Evolutionary conservation across 2,329 filamentous ascomycete genomes (phyloP).

Genomic region (Canariomyces notabilis): DNA sequence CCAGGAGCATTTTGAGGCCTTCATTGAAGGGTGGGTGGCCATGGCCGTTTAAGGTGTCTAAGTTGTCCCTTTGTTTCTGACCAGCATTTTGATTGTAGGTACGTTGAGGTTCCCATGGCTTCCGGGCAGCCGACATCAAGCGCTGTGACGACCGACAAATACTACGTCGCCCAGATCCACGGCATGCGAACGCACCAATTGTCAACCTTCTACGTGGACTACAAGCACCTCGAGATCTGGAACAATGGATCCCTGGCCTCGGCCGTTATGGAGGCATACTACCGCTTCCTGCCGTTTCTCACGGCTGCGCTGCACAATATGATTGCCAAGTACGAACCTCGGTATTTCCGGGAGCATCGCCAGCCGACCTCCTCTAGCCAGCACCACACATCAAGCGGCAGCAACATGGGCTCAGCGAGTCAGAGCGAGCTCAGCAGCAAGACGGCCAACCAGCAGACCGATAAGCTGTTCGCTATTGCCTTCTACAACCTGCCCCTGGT

Average conservation of each 20-base stretch:
- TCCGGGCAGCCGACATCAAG: constrained; percentile 62
- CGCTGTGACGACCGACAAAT: constrained; percentile 69
- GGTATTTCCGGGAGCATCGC: constrained; percentile 89
- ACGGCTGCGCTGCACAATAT: constrained; percentile 84
- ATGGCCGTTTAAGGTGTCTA: constrained; percentile 27
- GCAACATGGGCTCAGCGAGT: constrained; percentile 56
- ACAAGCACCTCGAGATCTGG: constrained; percentile 72
- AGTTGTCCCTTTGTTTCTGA: constrained; percentile 5
- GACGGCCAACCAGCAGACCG: constrained; percentile 88
- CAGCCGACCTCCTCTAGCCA: constrained; percentile 74
- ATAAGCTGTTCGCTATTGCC: constrained; percentile 89
- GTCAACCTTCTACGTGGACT: constrained; percentile 86
- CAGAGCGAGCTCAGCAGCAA: constrained; percentile 65
- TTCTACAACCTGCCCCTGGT: constrained; percentile 91
- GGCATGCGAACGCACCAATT: constrained; percentile 68
- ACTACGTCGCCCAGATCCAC: constrained; percentile 80
- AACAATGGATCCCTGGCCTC: constrained; percentile 77
- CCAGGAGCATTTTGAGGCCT: constrained; percentile 71
- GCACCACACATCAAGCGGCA: constrained; percentile 62
- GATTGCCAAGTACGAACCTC: constrained; percentile 88
- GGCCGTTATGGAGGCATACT: constrained; percentile 86
- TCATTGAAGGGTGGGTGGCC: constrained; percentile 62
- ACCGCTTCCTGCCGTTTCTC: constrained; percentile 89
- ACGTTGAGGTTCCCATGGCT: constrained; percentile 62
- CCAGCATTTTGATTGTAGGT: constrained; percentile 43